A percentile compares a stretch with the other conserved stretches of the same genome.
Evolutionary conservation across 306 rosid species (phyloP).

Genomic region (Vigna trinervia): DNA sequence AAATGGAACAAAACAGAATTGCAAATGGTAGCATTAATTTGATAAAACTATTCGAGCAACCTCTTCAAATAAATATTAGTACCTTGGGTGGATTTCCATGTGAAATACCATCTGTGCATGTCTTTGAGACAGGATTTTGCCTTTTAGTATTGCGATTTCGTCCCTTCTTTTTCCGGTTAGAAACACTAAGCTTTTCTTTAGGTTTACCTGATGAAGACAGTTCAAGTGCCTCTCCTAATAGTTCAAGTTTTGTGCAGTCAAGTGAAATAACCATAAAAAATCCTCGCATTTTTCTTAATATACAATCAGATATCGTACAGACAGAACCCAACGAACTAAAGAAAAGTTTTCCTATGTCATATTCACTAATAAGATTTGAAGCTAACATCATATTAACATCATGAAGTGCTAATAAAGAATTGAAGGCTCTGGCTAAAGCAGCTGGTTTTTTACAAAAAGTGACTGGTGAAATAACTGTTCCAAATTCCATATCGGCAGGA

Average conservation of each 20-base stretch:
- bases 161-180: constrained; percentile 81
- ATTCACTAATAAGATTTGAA: constrained; percentile 54
- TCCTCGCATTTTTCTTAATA: constrained; percentile 80
- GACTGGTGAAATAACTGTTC: constrained; percentile 62
- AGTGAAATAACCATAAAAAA: constrained; percentile 88
- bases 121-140: constrained; percentile 56
- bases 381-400: constrained; percentile 65
- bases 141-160: constrained; percentile 61
- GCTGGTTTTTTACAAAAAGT: constrained; percentile 64
- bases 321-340: constrained; percentile 85
- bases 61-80: constrained; percentile 40
- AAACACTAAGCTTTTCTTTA: constrained; percentile 67
- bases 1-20: constrained; percentile 50
- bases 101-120: constrained; percentile 47
- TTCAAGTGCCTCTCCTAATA: constrained; percentile 64
- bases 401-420: constrained; percentile 73
- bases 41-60: constrained; percentile 44
- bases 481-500: constrained; percentile 61
- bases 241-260: constrained; percentile 90
- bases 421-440: constrained; percentile 59
- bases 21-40: constrained; percentile 39
- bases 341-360: constrained; percentile 68
- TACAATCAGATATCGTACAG: constrained; percentile 80
- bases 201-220: constrained; percentile 63
- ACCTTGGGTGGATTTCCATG: constrained; percentile 60